phyloP scores from a whole-genome alignment of 495 filamentous ascomycete genomes.

The Poronia punctata region DNA sequence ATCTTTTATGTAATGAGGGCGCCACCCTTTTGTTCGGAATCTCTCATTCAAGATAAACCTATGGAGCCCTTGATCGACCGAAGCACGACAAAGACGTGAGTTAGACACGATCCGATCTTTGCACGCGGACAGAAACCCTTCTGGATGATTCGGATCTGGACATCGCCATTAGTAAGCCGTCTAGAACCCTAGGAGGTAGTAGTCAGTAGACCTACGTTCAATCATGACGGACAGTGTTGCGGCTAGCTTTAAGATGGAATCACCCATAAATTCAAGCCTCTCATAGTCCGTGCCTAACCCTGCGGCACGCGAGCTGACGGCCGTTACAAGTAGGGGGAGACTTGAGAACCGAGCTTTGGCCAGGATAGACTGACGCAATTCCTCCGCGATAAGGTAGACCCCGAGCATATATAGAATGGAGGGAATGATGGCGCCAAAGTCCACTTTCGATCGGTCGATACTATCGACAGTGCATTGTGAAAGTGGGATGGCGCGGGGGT shows the following conservation, averaged over 20 bases:
- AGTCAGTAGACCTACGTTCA: conserved; percentile 27
- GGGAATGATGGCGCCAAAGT: conserved; percentile 68
- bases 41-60: conserved; percentile 61
- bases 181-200: neutral
- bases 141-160: conserved; percentile 60
- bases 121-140: conserved; percentile 63
- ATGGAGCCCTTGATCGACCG: conserved; percentile 58
- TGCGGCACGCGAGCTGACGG: conserved; percentile 62
- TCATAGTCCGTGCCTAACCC: conserved; percentile 66
- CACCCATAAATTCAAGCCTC: conserved; percentile 82
- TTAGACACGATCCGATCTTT: conserved; percentile 74
- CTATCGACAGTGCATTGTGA: conserved; percentile 37
- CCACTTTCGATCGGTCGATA: conserved; percentile 52
- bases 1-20: conserved; percentile 54
- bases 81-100: conserved; percentile 55
- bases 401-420: conserved; percentile 67
- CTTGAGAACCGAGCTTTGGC: conserved; percentile 46
- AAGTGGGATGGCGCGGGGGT: conserved; percentile 27
- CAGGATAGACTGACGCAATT: conserved; percentile 56
- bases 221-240: conserved; percentile 61
- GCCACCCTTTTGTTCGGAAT: conserved; percentile 69
- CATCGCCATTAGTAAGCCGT: neutral
- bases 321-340: conserved; percentile 56
- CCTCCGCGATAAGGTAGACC: conserved; percentile 53
- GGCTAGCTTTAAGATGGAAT: conserved; percentile 74